Conservation (phyloP, 352 stramenopile genomes). For the Globisporangium megalacanthum region DNA sequence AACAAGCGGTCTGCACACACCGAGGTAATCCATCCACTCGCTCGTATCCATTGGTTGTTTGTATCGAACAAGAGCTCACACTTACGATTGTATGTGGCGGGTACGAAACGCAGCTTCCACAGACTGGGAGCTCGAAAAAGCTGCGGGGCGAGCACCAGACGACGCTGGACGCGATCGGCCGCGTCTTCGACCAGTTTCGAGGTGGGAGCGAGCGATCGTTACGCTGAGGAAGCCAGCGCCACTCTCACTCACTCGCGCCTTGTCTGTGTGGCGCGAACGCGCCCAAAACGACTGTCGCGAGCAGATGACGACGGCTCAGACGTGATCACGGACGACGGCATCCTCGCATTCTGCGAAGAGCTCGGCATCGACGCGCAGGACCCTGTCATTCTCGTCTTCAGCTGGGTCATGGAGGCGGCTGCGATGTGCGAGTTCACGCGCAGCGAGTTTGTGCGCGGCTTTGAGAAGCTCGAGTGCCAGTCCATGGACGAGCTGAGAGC, state of each 20-base stretch:
- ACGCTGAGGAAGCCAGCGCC: too few species aligned
- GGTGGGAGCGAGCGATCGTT: constrained; percentile 17
- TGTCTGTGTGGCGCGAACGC: constrained; percentile 1
- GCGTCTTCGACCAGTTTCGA: constrained; percentile 57
- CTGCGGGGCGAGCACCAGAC: constrained; percentile 29
- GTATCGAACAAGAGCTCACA: background rate
- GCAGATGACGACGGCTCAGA: constrained; percentile 57
- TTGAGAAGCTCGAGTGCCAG: constrained; percentile 62
- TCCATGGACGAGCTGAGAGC: constrained; percentile 47
- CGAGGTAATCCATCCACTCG: constrained; percentile 4
- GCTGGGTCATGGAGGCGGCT: constrained; percentile 70
- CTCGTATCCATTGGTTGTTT: background rate
- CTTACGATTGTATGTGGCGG: background rate
- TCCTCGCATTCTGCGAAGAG: constrained; percentile 63
- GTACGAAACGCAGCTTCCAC: background rate
- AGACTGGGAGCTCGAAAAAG: constrained; percentile 41
- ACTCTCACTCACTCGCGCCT: background rate
- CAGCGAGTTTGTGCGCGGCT: constrained; percentile 60
- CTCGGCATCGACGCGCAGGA: constrained; percentile 73
- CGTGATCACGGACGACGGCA: constrained; percentile 77
- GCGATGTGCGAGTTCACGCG: constrained; percentile 78
- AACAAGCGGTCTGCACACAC: constrained; percentile 29
- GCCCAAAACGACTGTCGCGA: constrained; percentile 7
- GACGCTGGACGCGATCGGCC: constrained; percentile 38
- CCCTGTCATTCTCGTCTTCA: constrained; percentile 73